phyloP scores from a whole-genome alignment of 2,329 filamentous ascomycete species.

The Penicillium fuscoglaucum region DNA sequence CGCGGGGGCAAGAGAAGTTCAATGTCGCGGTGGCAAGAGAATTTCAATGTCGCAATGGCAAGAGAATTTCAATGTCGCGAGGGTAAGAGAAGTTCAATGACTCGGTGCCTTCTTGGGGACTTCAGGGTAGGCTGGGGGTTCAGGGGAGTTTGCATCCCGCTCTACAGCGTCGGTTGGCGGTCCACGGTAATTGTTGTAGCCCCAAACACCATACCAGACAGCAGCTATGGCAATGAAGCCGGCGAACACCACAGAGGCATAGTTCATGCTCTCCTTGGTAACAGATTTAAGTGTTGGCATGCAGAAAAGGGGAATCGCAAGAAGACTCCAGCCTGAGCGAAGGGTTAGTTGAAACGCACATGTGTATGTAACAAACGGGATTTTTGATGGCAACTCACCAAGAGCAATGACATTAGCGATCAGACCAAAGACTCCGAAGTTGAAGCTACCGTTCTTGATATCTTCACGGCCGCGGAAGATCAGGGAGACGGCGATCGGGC shows the following conservation, averaged over 20 bases:
- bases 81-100: neutral
- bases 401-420: slow-evolving; percentile 66
- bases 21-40: neutral
- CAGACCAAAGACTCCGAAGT: slow-evolving; percentile 62
- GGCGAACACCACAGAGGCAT: slow-evolving; percentile 72
- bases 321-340: slow-evolving; percentile 56
- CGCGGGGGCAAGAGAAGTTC: neutral
- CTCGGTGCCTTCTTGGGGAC: slow-evolving; percentile 3
- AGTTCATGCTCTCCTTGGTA: slow-evolving; percentile 64
- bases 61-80: neutral
- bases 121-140: neutral
- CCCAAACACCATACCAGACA: slow-evolving; percentile 69
- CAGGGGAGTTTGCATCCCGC: slow-evolving; percentile 6
- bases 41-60: neutral
- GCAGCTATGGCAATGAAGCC: slow-evolving; percentile 62
- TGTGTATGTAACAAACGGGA: too few species aligned
- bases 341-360: too few species aligned
- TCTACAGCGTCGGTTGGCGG: slow-evolving; percentile 31
- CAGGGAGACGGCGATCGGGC: slow-evolving; percentile 65
- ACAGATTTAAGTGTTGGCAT: slow-evolving; percentile 58
- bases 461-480: slow-evolving; percentile 58
- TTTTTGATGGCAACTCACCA: slow-evolving; percentile 47
- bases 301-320: slow-evolving; percentile 71
- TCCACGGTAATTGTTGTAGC: slow-evolving; percentile 57
- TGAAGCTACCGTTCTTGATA: slow-evolving; percentile 46